Percentiles rank a stretch among this genome's conserved stretches.
Evolutionary conservation across 2,329 filamentous ascomycete species (phyloP).

Genomic region (Aureobasidium uvarum): DNA sequence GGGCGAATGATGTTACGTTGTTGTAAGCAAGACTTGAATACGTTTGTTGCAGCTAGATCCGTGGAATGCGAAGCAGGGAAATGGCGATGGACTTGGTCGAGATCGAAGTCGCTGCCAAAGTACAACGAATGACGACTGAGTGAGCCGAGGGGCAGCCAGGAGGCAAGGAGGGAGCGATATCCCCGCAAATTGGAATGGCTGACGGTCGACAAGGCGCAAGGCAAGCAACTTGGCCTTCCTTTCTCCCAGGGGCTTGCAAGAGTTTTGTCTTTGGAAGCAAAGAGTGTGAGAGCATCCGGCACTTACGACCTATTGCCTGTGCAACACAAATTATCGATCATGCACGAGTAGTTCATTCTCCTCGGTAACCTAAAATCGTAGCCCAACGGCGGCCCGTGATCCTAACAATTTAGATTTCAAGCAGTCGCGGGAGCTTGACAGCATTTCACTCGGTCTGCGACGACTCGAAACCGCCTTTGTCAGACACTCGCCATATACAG

Average conservation of each 20-base stretch:
- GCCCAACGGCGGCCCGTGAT: conserved; percentile 8
- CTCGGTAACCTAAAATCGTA: conserved; percentile 20
- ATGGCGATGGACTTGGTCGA: background rate
- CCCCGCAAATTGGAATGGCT: background rate
- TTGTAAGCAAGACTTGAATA: background rate
- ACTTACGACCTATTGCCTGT: background rate
- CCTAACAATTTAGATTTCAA: background rate
- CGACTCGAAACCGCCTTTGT: background rate
- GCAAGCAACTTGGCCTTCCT: background rate
- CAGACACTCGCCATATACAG: background rate
- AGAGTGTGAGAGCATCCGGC: background rate
- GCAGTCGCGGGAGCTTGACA: background rate
- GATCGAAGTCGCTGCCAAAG: background rate
- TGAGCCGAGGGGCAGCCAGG: conserved; percentile 7
- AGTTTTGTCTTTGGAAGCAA: background rate
- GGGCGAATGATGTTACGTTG: background rate
- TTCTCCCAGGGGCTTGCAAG: background rate
- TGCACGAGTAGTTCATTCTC: conserved; percentile 8
- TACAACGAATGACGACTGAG: conserved; percentile 7
- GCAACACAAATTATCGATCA: conserved; percentile 9
- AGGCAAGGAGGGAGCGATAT: conserved; percentile 16
- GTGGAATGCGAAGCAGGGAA: conserved; percentile 15
- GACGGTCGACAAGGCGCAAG: background rate
- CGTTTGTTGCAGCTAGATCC: background rate
- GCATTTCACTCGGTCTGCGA: conserved; percentile 14